These are phyloP conservation scores for Urtica urens DNA, from an alignment of 306 rosid genomes.

Conservation along the genomic window DNA sequence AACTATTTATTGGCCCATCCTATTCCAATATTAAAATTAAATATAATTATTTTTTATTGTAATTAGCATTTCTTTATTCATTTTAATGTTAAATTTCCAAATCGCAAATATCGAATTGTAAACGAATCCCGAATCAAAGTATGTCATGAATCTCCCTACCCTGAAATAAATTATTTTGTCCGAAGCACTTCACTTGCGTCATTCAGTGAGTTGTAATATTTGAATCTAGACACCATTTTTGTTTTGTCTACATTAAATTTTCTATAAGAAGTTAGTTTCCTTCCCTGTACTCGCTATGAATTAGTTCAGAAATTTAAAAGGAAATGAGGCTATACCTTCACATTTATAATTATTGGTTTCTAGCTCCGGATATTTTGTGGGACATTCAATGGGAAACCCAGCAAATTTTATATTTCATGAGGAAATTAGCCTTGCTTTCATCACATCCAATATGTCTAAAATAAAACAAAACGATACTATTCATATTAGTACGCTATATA, in stretches of 20 bases:
- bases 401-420: not conserved
- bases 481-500: too few species aligned
- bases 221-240: not conserved
- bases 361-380: not conserved
- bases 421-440: too few species aligned
- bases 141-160: not conserved
- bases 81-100: not conserved
- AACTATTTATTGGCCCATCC: constrained; percentile 1
- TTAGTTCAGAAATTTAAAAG: not conserved
- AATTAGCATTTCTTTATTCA: not conserved
- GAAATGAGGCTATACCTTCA: not conserved
- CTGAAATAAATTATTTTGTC: not conserved
- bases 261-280: not conserved
- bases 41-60: not conserved
- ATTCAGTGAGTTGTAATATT: not conserved
- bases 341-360: not conserved
- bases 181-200: not conserved
- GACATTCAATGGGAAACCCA: constrained; percentile 2
- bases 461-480: too few species aligned
- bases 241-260: not conserved
- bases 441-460: too few species aligned
- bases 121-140: not conserved
- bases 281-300: not conserved
- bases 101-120: too few species aligned
- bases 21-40: not conserved